These are phyloP conservation scores for Lyophyllum shimeji DNA, from an alignment of 768 basidiomycete species.

Conservation along the genomic window DNA sequence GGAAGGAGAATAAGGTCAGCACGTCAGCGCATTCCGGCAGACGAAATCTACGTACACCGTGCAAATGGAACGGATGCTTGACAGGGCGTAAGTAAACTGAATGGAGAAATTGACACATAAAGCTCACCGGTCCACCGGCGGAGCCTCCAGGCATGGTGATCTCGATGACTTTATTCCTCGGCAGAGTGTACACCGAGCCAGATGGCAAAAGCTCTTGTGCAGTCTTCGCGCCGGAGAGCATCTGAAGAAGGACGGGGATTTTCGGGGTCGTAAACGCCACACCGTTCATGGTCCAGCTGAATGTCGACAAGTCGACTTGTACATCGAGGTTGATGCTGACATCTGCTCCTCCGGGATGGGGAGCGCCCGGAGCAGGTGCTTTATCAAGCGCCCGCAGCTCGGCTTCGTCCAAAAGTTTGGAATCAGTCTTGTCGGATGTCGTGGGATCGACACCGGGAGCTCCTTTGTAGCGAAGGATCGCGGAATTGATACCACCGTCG, in stretches of 20 bases:
- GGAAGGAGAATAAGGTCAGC: not conserved
- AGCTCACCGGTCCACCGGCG: conserved; percentile 17
- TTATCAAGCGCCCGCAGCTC: conserved; percentile 11
- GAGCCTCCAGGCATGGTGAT: conserved; percentile 31
- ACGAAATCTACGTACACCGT: conserved; percentile 29
- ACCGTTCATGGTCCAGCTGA: conserved; percentile 31
- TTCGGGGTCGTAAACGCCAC: conserved; percentile 28
- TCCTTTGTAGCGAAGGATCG: conserved; percentile 15
- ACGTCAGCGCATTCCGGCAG: not conserved
- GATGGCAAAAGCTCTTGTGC: conserved; percentile 29
- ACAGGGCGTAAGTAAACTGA: not conserved
- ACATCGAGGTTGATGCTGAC: conserved; percentile 16
- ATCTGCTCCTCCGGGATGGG: conserved; percentile 12
- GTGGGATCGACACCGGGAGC: conserved; percentile 10
- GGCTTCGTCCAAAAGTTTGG: conserved; percentile 7
- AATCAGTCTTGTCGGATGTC: not conserved
- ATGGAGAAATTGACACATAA: not conserved
- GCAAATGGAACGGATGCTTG: conserved; percentile 38
- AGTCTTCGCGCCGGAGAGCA: conserved; percentile 37
- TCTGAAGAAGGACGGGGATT: conserved; percentile 44
- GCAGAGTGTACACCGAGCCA: conserved; percentile 33
- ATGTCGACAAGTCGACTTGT: conserved; percentile 7
- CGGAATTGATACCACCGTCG: conserved; percentile 16
- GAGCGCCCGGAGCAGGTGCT: conserved; percentile 10
- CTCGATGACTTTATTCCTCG: conserved; percentile 37